Evolutionary conservation across 805 yeast genomes (phyloP).

Genomic region (Zygosaccharomyces rouxii): DNA sequence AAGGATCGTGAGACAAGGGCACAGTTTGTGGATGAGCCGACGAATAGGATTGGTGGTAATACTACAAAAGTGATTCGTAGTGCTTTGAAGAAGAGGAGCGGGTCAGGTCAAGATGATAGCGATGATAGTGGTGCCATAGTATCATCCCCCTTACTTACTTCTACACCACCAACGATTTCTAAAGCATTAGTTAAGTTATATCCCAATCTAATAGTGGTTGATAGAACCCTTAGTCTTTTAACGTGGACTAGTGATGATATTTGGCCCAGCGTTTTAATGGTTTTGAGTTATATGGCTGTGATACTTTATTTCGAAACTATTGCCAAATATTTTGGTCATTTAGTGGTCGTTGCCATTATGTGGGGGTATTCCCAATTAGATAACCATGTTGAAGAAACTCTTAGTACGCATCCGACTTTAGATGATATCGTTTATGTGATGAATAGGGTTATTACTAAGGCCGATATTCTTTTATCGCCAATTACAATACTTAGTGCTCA

Average conservation of each 20-base stretch:
- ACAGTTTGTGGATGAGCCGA: conserved; percentile 25
- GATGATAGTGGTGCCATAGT: conserved; percentile 19
- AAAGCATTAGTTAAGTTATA: conserved; percentile 77
- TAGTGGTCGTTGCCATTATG: conserved; percentile 58
- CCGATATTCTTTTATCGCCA: conserved; percentile 78
- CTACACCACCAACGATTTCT: conserved; percentile 89
- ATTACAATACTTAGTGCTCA: conserved; percentile 70
- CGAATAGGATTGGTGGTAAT: conserved; percentile 29
- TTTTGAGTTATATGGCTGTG: conserved; percentile 43
- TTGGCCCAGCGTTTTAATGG: conserved; percentile 64
- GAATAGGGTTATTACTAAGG: conserved; percentile 67
- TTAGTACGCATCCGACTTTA: conserved; percentile 68
- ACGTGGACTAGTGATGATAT: conserved; percentile 91
- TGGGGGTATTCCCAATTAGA: conserved; percentile 58
- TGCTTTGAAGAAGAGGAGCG: conserved; percentile 24
- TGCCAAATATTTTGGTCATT: conserved; percentile 77
- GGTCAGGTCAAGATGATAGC: conserved; percentile 8
- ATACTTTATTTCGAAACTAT: conserved; percentile 78
- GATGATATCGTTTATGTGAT: conserved; percentile 80
- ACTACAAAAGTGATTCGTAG: conserved; percentile 26
- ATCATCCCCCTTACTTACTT: conserved; percentile 76
- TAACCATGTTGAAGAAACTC: conserved; percentile 51
- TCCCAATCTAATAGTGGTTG: conserved; percentile 74
- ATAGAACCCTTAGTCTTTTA: conserved; percentile 61
- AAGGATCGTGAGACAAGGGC: conserved; percentile 28